These are phyloP conservation scores for Schizopora paradoxa DNA, from an alignment of 1,284 basidiomycete genomes.

Conservation along the genomic window DNA sequence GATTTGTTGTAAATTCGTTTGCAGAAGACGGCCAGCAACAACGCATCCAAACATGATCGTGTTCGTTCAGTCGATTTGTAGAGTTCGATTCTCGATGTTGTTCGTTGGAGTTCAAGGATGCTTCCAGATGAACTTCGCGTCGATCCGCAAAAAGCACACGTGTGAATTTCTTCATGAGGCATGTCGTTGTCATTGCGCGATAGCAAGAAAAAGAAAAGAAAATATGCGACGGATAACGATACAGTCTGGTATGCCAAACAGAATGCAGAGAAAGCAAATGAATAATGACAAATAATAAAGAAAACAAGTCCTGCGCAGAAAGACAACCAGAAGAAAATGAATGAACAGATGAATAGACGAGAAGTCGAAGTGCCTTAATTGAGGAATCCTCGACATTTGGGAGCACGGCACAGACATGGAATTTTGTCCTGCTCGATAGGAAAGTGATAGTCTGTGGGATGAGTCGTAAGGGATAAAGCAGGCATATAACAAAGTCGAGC, in stretches of 20 bases:
- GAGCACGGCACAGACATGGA: constrained; percentile 82
- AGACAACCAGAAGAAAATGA: constrained; percentile 1
- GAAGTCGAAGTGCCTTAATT: constrained; percentile 44
- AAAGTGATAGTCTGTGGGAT: constrained; percentile 78
- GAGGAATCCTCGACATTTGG: constrained; percentile 85
- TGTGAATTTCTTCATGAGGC: no score
- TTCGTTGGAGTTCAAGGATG: no score
- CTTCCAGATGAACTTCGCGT: no score
- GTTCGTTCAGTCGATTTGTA: no score
- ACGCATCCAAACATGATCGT: constrained; percentile 66
- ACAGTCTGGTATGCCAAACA: constrained; percentile 9
- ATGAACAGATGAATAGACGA: neutral
- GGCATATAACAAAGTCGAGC: constrained; percentile 6
- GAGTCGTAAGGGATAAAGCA: constrained; percentile 6
- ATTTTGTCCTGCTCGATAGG: constrained; percentile 92
- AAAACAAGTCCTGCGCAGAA: no score
- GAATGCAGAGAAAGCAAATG: constrained; percentile 6
- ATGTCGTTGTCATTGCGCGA: no score
- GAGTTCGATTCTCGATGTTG: no score
- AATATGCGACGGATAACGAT: constrained; percentile 19
- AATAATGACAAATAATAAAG: neutral
- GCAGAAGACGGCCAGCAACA: constrained; percentile 69
- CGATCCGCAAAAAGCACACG: no score
- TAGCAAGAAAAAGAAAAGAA: neutral
- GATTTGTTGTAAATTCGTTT: constrained; percentile 71